Conservation (phyloP, 768 basidiomycete genomes). For the Pulveroboletus ravenelii region DNA sequence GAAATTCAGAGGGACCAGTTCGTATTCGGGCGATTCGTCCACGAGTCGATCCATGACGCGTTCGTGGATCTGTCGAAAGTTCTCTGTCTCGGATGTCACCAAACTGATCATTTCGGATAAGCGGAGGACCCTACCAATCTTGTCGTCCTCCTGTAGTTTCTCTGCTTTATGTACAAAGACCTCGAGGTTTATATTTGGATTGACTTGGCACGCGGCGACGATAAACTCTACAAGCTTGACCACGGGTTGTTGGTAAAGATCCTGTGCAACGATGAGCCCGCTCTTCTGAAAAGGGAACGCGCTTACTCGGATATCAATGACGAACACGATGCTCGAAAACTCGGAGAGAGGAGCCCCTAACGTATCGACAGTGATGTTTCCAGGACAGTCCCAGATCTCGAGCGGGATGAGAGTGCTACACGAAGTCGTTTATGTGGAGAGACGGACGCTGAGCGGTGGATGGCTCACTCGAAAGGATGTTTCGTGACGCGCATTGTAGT, state of each 20-base stretch:
- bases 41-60: conserved; percentile 77
- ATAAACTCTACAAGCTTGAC: conserved; percentile 79
- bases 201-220: conserved; percentile 67
- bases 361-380: conserved; percentile 75
- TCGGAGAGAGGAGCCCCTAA: conserved; percentile 70
- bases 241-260: conserved; percentile 81
- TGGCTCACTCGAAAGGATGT: conserved; percentile 73
- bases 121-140: conserved; percentile 55
- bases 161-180: conserved; percentile 97
- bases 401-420: conserved; percentile 84
- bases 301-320: conserved; percentile 89
- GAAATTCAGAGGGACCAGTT: conserved; percentile 77
- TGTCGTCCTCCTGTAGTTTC: conserved; percentile 85
- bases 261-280: conserved; percentile 38
- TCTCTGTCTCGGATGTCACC: conserved; percentile 51
- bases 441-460: background rate
- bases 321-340: conserved; percentile 85
- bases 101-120: background rate
- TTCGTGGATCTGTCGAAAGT: conserved; percentile 87
- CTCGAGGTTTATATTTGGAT: conserved; percentile 75
- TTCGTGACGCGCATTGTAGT: conserved; percentile 75
- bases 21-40: conserved; percentile 72
- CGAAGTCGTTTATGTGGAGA: background rate
- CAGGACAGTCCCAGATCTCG: conserved; percentile 95
- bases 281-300: background rate